phyloP scores from a whole-genome alignment of 192 early-diverging fungal genomes.

The Linnemannia exigua region DNA sequence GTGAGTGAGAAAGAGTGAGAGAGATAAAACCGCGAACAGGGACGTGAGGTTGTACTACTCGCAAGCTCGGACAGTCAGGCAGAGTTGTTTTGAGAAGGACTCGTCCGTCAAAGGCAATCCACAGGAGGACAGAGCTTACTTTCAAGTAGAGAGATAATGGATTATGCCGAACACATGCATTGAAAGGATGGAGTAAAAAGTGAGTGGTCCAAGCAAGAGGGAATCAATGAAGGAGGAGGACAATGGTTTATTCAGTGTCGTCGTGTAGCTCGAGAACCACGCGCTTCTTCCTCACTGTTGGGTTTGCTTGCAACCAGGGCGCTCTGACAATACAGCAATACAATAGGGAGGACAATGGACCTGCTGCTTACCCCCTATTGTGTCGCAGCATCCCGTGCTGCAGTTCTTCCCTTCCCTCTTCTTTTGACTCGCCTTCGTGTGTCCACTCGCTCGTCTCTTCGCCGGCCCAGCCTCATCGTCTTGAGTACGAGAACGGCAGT shows the following conservation, averaged over 20 bases:
- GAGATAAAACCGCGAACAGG: not conserved
- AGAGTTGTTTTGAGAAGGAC: not conserved
- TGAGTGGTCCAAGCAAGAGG: not conserved
- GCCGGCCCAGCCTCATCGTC: not conserved
- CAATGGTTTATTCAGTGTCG: not conserved
- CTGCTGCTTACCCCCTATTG: slow-evolving; percentile 10
- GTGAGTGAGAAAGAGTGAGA: not conserved
- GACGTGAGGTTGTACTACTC: not conserved
- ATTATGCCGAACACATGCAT: not conserved
- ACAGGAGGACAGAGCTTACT: not conserved
- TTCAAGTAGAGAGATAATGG: not conserved
- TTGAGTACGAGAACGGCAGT: not conserved
- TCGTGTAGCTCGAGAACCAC: slow-evolving; percentile 2
- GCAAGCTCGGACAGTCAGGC: not conserved
- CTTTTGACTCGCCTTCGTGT: not conserved
- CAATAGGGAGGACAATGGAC: not conserved
- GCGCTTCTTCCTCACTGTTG: not conserved
- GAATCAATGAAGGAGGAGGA: not conserved
- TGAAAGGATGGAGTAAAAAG: not conserved
- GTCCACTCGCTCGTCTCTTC: not conserved
- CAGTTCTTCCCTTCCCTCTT: not conserved
- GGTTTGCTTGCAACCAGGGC: not conserved
- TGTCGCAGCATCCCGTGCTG: slow-evolving; percentile 2
- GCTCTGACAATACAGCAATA: slow-evolving; percentile 3
- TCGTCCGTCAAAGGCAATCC: not conserved